Evolutionary conservation across 208 protist genomes (phyloP).

Genomic region (Angomonas deanei): DNA sequence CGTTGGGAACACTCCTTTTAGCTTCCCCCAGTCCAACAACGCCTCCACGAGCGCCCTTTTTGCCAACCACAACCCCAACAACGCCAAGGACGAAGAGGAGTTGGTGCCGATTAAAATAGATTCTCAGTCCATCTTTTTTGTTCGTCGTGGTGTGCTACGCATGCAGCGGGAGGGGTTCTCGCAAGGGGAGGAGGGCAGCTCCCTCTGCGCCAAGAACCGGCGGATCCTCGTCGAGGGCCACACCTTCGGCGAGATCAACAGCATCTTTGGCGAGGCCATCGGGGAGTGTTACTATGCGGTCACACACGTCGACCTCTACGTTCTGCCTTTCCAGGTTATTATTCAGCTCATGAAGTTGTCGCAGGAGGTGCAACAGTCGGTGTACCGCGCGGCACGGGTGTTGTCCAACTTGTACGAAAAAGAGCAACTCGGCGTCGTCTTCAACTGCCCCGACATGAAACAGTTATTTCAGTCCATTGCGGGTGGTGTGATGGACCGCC

Average conservation of each 20-base stretch:
- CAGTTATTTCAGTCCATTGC: constrained; percentile 12
- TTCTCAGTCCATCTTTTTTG: constrained; percentile 66
- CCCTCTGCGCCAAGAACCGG: constrained; percentile 37
- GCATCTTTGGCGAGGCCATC: constrained; percentile 63
- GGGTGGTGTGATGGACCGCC: constrained; percentile 17
- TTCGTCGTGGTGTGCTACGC: constrained; percentile 64
- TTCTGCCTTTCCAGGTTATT: constrained; percentile 67
- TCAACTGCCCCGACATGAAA: constrained; percentile 25
- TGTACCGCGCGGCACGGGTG: constrained; percentile 46
- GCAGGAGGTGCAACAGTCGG: constrained; percentile 36
- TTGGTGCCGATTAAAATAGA: neutral
- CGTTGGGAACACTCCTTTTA: no score
- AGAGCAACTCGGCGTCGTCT: constrained; percentile 37
- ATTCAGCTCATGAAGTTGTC: constrained; percentile 79
- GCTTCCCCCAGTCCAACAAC: neutral
- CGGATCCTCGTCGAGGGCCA: constrained; percentile 68
- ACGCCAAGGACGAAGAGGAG: neutral
- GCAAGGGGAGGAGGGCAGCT: constrained; percentile 7
- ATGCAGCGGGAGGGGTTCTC: constrained; percentile 36
- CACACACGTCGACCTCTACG: constrained; percentile 71
- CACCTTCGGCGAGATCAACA: constrained; percentile 71
- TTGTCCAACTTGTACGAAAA: constrained; percentile 38
- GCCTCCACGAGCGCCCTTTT: neutral
- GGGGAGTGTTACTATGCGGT: constrained; percentile 52
- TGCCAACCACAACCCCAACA: neutral